Evolutionary conservation across 2,329 filamentous ascomycete species (phyloP).

Genomic region (Alternaria ethzedia): DNA sequence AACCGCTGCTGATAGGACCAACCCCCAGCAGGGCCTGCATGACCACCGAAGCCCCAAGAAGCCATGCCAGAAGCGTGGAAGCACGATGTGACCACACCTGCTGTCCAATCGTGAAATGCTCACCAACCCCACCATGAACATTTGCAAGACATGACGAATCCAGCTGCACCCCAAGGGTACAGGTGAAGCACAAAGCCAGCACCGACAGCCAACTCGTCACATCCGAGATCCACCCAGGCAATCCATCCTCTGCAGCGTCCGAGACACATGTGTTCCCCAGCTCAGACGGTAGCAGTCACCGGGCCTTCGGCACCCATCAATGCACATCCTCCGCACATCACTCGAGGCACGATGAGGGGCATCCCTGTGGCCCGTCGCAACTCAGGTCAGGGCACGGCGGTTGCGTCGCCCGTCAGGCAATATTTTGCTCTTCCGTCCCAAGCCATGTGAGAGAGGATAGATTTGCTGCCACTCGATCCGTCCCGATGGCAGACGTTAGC

Average conservation of each 20-base stretch:
- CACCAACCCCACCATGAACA: slow-evolving; percentile 19
- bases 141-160: slow-evolving; percentile 37
- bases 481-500: slow-evolving; percentile 37
- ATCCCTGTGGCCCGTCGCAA: slow-evolving; percentile 8
- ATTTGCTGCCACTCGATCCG: slow-evolving; percentile 36
- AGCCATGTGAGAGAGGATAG: slow-evolving; percentile 9
- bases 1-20: slow-evolving; percentile 28
- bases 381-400: slow-evolving; percentile 26
- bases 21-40: slow-evolving; percentile 1
- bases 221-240: neutral
- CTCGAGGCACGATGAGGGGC: neutral
- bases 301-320: neutral
- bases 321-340: slow-evolving; percentile 17
- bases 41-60: neutral
- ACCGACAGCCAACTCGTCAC: slow-evolving; percentile 1
- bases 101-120: slow-evolving; percentile 30
- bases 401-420: slow-evolving; percentile 39
- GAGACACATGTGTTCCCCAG: slow-evolving; percentile 5
- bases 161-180: neutral
- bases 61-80: neutral
- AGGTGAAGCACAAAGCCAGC: neutral
- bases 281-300: slow-evolving; percentile 6
- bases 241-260: slow-evolving; percentile 1
- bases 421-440: slow-evolving; percentile 12
- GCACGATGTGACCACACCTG: slow-evolving; percentile 18